Evolutionary conservation across 2,329 filamentous ascomycete genomes (phyloP).

Genomic region (Neophaeococcomyces mojaviensis): DNA sequence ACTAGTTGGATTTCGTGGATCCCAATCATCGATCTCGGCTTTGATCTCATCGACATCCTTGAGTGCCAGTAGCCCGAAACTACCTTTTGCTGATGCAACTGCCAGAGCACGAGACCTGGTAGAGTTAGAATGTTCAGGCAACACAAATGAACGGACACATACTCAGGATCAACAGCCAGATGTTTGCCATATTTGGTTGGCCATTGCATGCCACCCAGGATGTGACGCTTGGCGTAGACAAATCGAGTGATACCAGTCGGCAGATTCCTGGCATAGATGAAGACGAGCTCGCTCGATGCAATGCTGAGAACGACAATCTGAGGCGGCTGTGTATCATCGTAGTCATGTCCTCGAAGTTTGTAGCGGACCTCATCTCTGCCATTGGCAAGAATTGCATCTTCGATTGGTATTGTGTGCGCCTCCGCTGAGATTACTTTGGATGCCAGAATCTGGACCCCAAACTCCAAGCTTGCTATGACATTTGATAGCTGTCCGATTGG

Average conservation of each 20-base stretch:
- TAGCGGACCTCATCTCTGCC: slow-evolving; percentile 19
- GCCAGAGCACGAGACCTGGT: slow-evolving; percentile 51
- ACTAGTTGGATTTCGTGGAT: slow-evolving; percentile 33
- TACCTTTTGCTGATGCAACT: slow-evolving; percentile 61
- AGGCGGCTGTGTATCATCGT: slow-evolving; percentile 51
- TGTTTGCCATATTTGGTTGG: slow-evolving; percentile 53
- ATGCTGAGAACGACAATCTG: slow-evolving; percentile 74
- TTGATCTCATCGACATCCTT: slow-evolving; percentile 50
- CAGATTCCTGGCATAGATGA: slow-evolving; percentile 57
- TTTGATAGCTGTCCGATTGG: slow-evolving; percentile 61
- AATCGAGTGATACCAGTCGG: slow-evolving; percentile 50
- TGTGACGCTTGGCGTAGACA: slow-evolving; percentile 50
- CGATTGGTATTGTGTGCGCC: slow-evolving; percentile 30
- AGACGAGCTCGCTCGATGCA: slow-evolving; percentile 64
- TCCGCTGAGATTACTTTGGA: slow-evolving; percentile 64
- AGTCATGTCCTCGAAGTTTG: slow-evolving; percentile 14
- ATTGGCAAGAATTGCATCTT: slow-evolving; percentile 23
- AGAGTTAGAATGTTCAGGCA: not conserved
- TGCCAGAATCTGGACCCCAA: slow-evolving; percentile 69
- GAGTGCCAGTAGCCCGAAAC: slow-evolving; percentile 66
- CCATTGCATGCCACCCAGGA: slow-evolving; percentile 49
- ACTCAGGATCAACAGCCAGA: slow-evolving; percentile 72
- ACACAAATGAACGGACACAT: slow-evolving; percentile 26
- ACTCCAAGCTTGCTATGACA: slow-evolving; percentile 70
- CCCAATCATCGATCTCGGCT: slow-evolving; percentile 25